Percentiles rank a stretch among this genome's conserved stretches.
phyloP scores from a whole-genome alignment of 306 rosid species.

The Fagus crenata region DNA sequence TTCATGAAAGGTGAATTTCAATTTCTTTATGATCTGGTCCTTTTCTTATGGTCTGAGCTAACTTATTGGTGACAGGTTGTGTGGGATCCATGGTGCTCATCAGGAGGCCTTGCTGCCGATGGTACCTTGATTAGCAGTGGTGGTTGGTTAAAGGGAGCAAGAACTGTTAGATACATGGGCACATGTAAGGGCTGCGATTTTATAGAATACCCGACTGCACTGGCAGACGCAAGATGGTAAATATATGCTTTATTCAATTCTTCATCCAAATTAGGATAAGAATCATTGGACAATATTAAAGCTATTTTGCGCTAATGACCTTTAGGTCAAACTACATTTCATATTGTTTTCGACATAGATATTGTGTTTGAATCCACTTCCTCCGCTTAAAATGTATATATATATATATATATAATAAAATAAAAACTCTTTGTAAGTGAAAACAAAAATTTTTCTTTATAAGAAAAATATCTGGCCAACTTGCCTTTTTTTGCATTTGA shows the following conservation, averaged over 20 bases:
- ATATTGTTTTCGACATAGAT: no score
- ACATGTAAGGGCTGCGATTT: slow-evolving; percentile 56
- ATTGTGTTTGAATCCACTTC: no score
- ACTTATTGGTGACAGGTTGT: slow-evolving; percentile 35
- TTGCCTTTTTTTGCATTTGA: no score
- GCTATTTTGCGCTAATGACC: no score
- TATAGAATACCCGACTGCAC: slow-evolving; percentile 31
- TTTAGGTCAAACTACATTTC: no score
- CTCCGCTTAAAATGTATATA: no score
- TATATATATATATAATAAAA: no score
- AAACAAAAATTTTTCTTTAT: no score
- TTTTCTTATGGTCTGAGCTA: background rate
- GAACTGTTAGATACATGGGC: slow-evolving; percentile 42
- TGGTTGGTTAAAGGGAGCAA: slow-evolving; percentile 62
- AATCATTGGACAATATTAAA: background rate
- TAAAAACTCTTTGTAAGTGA: no score
- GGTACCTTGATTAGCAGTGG: slow-evolving; percentile 65
- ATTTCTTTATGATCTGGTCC: background rate
- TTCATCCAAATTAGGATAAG: background rate
- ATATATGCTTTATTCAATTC: background rate
- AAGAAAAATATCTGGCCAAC: no score
- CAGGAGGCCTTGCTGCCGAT: slow-evolving; percentile 69
- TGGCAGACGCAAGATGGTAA: slow-evolving; percentile 71
- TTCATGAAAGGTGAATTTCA: background rate
- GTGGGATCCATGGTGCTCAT: slow-evolving; percentile 87